Conservation (phyloP, 1,139 yeast genomes). For the Yarrowia galli region DNA sequence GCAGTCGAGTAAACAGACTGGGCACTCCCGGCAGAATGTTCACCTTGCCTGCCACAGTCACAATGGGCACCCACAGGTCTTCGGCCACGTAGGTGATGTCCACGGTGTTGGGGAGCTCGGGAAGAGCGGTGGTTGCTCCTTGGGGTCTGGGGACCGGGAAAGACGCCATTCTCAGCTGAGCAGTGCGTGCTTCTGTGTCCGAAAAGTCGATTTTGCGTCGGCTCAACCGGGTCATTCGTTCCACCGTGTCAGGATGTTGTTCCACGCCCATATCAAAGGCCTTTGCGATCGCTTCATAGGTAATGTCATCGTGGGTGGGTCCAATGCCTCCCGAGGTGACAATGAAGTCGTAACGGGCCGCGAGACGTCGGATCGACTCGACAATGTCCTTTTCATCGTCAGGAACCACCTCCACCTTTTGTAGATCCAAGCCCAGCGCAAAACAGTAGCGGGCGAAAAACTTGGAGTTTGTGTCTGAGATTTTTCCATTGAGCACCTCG, state of each 20-base stretch:
- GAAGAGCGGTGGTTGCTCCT: constrained; percentile 42
- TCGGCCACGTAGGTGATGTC: constrained; percentile 62
- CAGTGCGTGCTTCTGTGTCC: constrained; percentile 57
- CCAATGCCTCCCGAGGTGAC: constrained; percentile 87
- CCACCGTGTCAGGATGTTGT: constrained; percentile 65
- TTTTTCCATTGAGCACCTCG: constrained; percentile 88
- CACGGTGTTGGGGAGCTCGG: constrained; percentile 48
- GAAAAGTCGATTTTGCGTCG: constrained; percentile 52
- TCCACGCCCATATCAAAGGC: constrained; percentile 62
- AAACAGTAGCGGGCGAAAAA: constrained; percentile 76
- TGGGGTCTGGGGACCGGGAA: constrained; percentile 56
- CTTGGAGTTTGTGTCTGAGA: constrained; percentile 76
- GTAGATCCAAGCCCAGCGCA: constrained; percentile 66
- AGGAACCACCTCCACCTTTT: constrained; percentile 73
- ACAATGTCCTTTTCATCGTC: constrained; percentile 74
- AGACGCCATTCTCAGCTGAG: constrained; percentile 80
- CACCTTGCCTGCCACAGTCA: constrained; percentile 65
- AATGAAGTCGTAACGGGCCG: constrained; percentile 66
- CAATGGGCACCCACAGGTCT: constrained; percentile 83
- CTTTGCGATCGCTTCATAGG: constrained; percentile 72
- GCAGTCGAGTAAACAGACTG: constrained; percentile 64
- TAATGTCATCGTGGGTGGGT: constrained; percentile 88
- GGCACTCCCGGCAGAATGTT: constrained; percentile 87
- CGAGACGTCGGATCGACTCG: constrained; percentile 59
- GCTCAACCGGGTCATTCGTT: constrained; percentile 63